These are phyloP conservation scores for Astrocystis sublimbata DNA, from an alignment of 495 filamentous ascomycete genomes.

Conservation along the genomic window DNA sequence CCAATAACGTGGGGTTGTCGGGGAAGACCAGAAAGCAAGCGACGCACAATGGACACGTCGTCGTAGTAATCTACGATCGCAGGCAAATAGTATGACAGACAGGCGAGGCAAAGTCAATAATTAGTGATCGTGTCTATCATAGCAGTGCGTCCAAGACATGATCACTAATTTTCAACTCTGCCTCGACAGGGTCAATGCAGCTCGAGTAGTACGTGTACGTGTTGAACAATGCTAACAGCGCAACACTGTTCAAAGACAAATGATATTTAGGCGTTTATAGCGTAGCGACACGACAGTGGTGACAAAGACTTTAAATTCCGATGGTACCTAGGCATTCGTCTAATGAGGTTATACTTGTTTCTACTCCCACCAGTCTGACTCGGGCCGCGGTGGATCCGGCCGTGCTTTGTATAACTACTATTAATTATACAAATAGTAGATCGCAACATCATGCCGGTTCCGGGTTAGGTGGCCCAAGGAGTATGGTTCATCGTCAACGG, in stretches of 20 bases:
- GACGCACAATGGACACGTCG: neutral
- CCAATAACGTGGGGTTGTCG: neutral
- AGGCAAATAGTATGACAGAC: too few species aligned
- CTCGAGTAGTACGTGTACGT: too few species aligned
- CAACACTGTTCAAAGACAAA: neutral
- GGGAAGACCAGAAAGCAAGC: neutral
- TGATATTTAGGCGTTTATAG: neutral
- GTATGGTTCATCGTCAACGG: neutral
- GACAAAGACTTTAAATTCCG: neutral
- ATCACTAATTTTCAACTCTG: too few species aligned
- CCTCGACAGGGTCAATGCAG: too few species aligned
- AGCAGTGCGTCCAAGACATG: too few species aligned
- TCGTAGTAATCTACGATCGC: too few species aligned
- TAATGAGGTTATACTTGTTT: too few species aligned
- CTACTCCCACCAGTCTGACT: neutral
- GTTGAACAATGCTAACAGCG: neutral
- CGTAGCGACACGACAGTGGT: neutral
- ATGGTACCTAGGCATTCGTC: too few species aligned
- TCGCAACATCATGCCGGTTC: neutral
- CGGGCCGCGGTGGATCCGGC: slow-evolving; percentile 10
- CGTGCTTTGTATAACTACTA: neutral
- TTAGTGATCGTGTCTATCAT: too few species aligned
- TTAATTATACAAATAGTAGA: neutral
- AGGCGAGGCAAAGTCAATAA: too few species aligned
- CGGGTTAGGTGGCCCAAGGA: neutral